Conservation (phyloP, 2,329 filamentous ascomycete species). For the Blastomyces percursus region DNA sequence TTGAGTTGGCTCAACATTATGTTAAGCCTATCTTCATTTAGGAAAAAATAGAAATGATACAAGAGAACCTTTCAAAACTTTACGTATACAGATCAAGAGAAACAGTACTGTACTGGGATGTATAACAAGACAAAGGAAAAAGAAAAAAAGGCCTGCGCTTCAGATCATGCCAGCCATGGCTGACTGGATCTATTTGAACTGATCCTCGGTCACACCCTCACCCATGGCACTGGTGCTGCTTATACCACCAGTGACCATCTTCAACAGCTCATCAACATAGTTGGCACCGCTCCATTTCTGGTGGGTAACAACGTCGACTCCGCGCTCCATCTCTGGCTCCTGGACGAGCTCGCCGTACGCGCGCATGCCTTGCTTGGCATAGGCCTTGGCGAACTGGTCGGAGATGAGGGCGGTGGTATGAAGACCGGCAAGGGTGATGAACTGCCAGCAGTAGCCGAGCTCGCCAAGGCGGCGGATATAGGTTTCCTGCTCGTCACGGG, state of each 20-base stretch:
- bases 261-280: conserved; percentile 87
- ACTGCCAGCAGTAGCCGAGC: conserved; percentile 98
- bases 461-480: conserved; percentile 82
- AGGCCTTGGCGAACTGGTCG: conserved; percentile 77
- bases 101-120: background rate
- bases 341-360: conserved; percentile 96
- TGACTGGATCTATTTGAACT: conserved; percentile 54
- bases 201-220: conserved; percentile 93
- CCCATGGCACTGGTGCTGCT: conserved; percentile 93
- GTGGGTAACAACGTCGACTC: conserved; percentile 92
- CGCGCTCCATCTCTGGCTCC: conserved; percentile 87
- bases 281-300: conserved; percentile 98
- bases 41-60: background rate
- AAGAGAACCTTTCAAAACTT: background rate
- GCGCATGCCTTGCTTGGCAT: conserved; percentile 74
- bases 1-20: background rate
- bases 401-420: conserved; percentile 91
- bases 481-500: conserved; percentile 82
- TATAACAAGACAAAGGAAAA: background rate
- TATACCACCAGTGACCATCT: conserved; percentile 93
- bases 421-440: conserved; percentile 92
- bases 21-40: background rate
- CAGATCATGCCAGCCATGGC: background rate
- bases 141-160: background rate
- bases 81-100: background rate